Base-by-base conservation (phyloP, 2,329 filamentous ascomycete genomes). In the Penicillium occitanis region DNA sequence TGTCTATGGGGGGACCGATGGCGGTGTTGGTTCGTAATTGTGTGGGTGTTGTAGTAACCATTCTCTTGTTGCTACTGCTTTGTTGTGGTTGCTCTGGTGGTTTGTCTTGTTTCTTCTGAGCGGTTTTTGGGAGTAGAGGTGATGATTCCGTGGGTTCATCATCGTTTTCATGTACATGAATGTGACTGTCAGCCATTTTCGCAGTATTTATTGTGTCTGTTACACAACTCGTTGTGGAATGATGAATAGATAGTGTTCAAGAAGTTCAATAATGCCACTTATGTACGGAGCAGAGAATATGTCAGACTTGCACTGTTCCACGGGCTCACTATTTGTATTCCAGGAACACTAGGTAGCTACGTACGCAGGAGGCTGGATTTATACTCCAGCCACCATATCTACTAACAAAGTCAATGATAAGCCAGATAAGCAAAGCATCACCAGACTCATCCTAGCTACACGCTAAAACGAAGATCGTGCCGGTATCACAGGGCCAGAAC, bases 141-240 rank as follows among this genome's bases (percentile, higher is more conserved):
- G 65, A 66, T 3, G 65, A 66, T 59, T 66, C 65, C 13, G 65
- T 66, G 3, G 42, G 60, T 6, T 59, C 35, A 6, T 60, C 61
- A 7, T 60, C 53, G 14, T 59, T n/a, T 2, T 22, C 3, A 37
- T 57, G 53, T n/a, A 4, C 19, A 57, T 40, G 19, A 22, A 6
- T 40, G 13, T 57, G 33, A 37, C 33, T 37, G 5, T 57, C 53
- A 2, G 33, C 11, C 53, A 57, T 57, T 57, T 57, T 57, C 3
- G 19, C 13, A 35, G 30, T 28, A 19, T 3, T 35, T 22, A 51
- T 30, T 10, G 14, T 35, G 14, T 37, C 53, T 2, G 53, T 57
- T 25, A 57, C 33, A 37, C 53, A 40, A 25, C 33, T 37, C 17
- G 10, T 57, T 35, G n/a, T 10, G n/a, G 10, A 35, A 4, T 35